phyloP scores from a whole-genome alignment of 176 grass and related monocot species.

The Raddia guianensis region DNA sequence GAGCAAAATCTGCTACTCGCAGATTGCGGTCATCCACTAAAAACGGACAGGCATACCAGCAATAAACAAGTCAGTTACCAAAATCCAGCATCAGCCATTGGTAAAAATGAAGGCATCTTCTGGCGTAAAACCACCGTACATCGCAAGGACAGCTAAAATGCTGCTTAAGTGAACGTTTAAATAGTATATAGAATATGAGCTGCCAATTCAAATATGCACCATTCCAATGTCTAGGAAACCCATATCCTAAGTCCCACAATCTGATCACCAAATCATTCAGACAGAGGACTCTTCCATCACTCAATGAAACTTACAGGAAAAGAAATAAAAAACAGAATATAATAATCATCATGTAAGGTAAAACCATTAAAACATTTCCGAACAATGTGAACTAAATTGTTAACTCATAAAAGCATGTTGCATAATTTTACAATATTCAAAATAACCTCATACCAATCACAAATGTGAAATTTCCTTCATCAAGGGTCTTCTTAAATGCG shows the following conservation, averaged over 20 bases:
- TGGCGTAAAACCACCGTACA: conserved; percentile 48
- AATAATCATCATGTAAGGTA: neutral
- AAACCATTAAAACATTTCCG: conserved; percentile 33
- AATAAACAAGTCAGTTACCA: conserved; percentile 97
- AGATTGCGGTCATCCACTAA: conserved; percentile 99
- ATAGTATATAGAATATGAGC: conserved; percentile 40
- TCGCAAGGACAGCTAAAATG: conserved; percentile 58
- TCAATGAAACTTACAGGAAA: conserved; percentile 26
- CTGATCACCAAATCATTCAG: conserved; percentile 22
- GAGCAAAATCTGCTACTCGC: conserved; percentile 99
- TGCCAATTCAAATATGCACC: conserved; percentile 16
- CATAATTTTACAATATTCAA: conserved; percentile 29
- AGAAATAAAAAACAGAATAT: conserved; percentile 30
- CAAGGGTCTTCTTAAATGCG: conserved; percentile 98
- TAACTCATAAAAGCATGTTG: conserved; percentile 14
- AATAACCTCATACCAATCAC: conserved; percentile 87
- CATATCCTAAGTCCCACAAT: conserved; percentile 26
- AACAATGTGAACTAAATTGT: conserved; percentile 15
- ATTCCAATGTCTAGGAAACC: conserved; percentile 27
- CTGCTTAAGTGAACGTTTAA: conserved; percentile 51
- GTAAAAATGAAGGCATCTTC: conserved; percentile 69
- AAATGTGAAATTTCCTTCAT: conserved; percentile 93
- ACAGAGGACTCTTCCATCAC: neutral
- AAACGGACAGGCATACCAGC: conserved; percentile 78
- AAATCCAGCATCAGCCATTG: conserved; percentile 81